Evolutionary conservation across 2,329 filamentous ascomycete genomes (phyloP), one percentile per base, ranked within the genome.

Genomic region (Pseudomassariella vexata): DNA sequence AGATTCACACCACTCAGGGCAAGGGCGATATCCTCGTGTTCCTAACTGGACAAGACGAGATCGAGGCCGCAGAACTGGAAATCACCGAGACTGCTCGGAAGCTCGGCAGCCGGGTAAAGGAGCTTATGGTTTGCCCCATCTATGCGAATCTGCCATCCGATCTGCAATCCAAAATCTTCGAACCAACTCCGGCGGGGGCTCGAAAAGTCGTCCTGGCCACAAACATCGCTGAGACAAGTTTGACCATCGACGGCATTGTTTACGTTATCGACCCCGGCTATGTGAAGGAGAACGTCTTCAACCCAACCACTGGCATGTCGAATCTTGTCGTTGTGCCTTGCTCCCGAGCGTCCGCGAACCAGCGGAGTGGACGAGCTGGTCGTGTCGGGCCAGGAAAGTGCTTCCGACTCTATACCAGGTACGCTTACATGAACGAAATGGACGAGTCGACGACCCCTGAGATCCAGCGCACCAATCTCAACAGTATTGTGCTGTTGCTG

Each of bases 251-350:
- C 53, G 90, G 89, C 11, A 94, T 96, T 38, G 84, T 90, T 7
- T 95, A 94, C 54, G 92, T 96, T 21, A 94, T 96, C 38, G 92
- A 98, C 47, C 85, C 85, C 0, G 92, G 92, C 1, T 94, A 94
- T 43, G 87, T 92, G 41, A 98, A 98, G 57, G 87, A 96, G 53
- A 95, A 95, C 46, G 76, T 89, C 2, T 96, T 90, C 63, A 94
- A 95, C 41, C 83, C 89, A 1, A 78, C 83, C 1, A 94, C 86
- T 0, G 89, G 89, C 34, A 94, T 96, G 84, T 89, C 90, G 18
- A 89, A 85, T 23, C 64, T 98, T 9, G 83, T 94, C 0, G 86
- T 94, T 2, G 88, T 90, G 0, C 90, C 92, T 0, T 94, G 87
- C 54, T 95, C 88, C 8, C 75, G 89, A 23, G 92, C 92, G 0